Conservation (phyloP, 2,329 filamentous ascomycete genomes). For the Chrysoporthe austroafricana region DNA sequence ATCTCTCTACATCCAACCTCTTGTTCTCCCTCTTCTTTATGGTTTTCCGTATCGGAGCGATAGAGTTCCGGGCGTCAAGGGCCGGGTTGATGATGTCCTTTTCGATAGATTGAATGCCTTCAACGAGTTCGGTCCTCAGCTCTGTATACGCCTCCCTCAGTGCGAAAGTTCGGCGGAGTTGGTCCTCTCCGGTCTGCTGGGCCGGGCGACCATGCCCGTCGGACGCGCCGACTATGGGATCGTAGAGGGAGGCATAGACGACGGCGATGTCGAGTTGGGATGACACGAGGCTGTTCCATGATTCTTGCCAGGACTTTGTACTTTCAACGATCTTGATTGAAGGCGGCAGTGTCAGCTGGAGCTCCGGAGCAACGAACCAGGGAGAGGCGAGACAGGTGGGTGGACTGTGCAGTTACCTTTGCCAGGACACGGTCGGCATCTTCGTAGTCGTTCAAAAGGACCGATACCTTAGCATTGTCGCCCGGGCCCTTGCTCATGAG, state of each 20-base stretch:
- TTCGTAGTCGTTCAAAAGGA: conserved; percentile 78
- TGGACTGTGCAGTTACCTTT: conserved; percentile 53
- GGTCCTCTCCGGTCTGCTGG: conserved; percentile 62
- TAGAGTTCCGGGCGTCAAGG: conserved; percentile 67
- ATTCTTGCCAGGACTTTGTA: conserved; percentile 75
- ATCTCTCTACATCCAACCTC: conserved; percentile 80
- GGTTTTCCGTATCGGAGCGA: conserved; percentile 76
- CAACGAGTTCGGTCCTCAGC: conserved; percentile 70
- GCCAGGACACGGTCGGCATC: conserved; percentile 76
- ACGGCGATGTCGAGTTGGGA: conserved; percentile 69
- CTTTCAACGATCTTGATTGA: conserved; percentile 70
- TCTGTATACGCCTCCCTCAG: conserved; percentile 72
- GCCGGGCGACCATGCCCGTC: conserved; percentile 59
- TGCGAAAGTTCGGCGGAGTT: conserved; percentile 66
- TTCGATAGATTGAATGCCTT: conserved; percentile 74
- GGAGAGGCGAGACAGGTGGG: conserved; percentile 2
- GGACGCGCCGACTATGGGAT: conserved; percentile 71
- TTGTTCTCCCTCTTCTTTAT: conserved; percentile 86
- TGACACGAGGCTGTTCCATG: conserved; percentile 74
- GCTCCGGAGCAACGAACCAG: neutral
- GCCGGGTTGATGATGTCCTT: conserved; percentile 70
- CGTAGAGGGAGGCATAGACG: conserved; percentile 74
- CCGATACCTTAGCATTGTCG: conserved; percentile 76
- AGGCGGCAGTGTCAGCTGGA: conserved; percentile 1
- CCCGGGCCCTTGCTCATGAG: conserved; percentile 70